These are phyloP conservation scores for Xylariaceae sp. DNA, from an alignment of 2,329 filamentous ascomycete species.

Conservation along the genomic window DNA sequence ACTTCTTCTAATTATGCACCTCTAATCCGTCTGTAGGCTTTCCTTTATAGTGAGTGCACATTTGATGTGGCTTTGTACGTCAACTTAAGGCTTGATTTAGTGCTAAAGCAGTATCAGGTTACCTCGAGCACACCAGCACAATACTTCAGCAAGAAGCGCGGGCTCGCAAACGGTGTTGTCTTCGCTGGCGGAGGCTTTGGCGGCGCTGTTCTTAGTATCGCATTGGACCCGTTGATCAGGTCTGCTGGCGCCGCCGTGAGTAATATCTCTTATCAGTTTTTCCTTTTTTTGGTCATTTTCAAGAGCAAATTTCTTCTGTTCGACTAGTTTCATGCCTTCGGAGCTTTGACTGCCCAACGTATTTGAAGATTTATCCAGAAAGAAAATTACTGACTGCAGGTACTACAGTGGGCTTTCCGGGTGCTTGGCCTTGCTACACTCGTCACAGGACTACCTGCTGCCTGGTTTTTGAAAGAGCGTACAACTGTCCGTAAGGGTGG, in stretches of 20 bases:
- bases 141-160: constrained; percentile 60
- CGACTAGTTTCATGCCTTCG: no score
- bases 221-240: constrained; percentile 53
- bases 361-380: no score
- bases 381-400: no score
- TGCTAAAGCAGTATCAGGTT: constrained; percentile 40
- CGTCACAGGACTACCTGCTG: constrained; percentile 53
- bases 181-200: constrained; percentile 62
- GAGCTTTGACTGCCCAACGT: no score
- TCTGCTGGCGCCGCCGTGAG: constrained; percentile 44
- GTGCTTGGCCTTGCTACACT: constrained; percentile 51
- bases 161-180: constrained; percentile 61
- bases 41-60: constrained; percentile 24
- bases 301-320: no score
- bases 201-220: constrained; percentile 58
- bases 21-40: constrained; percentile 19
- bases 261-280: no score
- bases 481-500: constrained; percentile 42
- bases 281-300: no score
- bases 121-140: constrained; percentile 57
- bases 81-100: neutral
- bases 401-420: constrained; percentile 52
- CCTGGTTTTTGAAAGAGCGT: constrained; percentile 51
- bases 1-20: neutral
- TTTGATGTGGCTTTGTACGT: neutral